phyloP scores from a whole-genome alignment of 371 early-diverging fungal species.

The Mucor saturninus region DNA sequence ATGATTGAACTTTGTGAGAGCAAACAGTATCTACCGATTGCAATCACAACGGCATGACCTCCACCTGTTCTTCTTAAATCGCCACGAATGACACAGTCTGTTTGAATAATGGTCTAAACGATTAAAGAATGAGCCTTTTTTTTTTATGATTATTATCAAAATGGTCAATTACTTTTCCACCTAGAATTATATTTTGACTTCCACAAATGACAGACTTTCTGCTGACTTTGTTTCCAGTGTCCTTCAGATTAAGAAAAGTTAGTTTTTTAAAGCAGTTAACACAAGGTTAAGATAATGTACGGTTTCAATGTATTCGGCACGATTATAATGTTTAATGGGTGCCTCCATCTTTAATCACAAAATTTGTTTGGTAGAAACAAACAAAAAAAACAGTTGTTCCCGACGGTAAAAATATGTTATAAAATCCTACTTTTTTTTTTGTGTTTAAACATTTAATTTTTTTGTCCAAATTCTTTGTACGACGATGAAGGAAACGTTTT shows the following conservation, averaged over 20 bases:
- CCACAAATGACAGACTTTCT: conserved; percentile 90
- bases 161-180: conserved; percentile 77
- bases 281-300: conserved; percentile 41
- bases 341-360: conserved; percentile 66
- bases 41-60: conserved; percentile 85
- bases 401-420: conserved; percentile 5
- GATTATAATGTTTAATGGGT: conserved; percentile 66
- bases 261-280: not conserved
- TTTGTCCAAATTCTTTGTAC: not conserved
- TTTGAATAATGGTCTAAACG: conserved; percentile 87
- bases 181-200: conserved; percentile 94
- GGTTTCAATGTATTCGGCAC: conserved; percentile 85
- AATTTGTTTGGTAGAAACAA: conserved; percentile 1
- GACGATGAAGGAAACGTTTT: not conserved
- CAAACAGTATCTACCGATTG: conserved; percentile 90
- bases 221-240: conserved; percentile 95
- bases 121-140: not conserved
- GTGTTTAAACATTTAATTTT: not conserved
- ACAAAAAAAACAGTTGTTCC: conserved; percentile 7
- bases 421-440: not conserved
- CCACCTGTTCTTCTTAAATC: conserved; percentile 90
- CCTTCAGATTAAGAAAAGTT: conserved; percentile 47
- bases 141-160: not conserved
- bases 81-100: conserved; percentile 89
- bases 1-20: conserved; percentile 79